These are phyloP conservation scores for Microbotryum lychnidis-dioicae DNA, from an alignment of 1,284 basidiomycete species.

Conservation along the genomic window DNA sequence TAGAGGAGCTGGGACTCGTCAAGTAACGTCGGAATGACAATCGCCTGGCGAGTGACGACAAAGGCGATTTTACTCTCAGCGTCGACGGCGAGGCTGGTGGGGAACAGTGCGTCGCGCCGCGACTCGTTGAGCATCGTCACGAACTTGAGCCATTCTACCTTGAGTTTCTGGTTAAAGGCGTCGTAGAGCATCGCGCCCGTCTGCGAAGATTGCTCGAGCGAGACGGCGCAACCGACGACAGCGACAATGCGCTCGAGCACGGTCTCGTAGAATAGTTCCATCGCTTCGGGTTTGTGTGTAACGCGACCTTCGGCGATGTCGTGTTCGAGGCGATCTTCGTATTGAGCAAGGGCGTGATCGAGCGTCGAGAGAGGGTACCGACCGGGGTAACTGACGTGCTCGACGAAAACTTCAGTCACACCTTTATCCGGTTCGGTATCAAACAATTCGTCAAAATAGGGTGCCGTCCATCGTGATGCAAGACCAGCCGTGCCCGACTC, in stretches of 20 bases:
- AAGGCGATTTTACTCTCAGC: constrained; percentile 63
- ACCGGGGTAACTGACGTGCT: constrained; percentile 73
- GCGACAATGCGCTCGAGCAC: constrained; percentile 67
- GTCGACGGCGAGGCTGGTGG: constrained; percentile 52
- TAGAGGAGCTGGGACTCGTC: constrained; percentile 1
- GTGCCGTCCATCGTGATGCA: constrained; percentile 47
- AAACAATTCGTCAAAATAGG: constrained; percentile 73
- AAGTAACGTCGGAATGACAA: constrained; percentile 49
- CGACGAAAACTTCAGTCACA: constrained; percentile 62
- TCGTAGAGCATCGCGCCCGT: constrained; percentile 70
- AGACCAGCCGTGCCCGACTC: not conserved
- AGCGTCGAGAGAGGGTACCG: constrained; percentile 75
- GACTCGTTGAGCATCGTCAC: constrained; percentile 77
- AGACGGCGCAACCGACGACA: constrained; percentile 77
- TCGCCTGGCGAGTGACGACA: constrained; percentile 57
- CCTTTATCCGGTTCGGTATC: constrained; percentile 30
- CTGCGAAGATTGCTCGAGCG: constrained; percentile 59
- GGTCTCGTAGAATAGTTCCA: constrained; percentile 52
- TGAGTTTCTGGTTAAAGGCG: constrained; percentile 71
- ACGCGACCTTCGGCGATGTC: constrained; percentile 42
- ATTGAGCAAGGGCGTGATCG: constrained; percentile 68
- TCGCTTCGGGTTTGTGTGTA: constrained; percentile 19
- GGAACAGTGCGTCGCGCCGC: constrained; percentile 58
- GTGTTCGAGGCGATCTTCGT: constrained; percentile 60
- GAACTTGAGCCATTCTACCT: constrained; percentile 87